Evolutionary conservation across 73 alveolate species (phyloP).

Genomic region (Durusdinium trenchii): DNA sequence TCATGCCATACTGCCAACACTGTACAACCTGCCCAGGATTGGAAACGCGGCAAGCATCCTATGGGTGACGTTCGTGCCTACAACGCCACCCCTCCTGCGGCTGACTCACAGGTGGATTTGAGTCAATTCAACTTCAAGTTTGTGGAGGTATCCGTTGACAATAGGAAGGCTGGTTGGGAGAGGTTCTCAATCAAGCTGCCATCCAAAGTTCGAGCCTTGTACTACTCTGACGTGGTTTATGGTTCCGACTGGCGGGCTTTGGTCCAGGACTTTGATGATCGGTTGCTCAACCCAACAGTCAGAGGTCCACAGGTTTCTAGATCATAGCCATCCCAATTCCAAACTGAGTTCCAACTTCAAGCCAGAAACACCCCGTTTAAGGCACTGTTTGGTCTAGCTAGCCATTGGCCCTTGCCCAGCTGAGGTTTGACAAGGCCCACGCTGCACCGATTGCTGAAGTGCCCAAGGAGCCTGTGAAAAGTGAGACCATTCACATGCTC

Average conservation of each 20-base stretch:
- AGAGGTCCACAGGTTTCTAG: no score
- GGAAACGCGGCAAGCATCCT: neutral
- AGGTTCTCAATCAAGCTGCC: neutral
- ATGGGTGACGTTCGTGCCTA: neutral
- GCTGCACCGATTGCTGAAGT: neutral
- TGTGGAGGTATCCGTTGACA: neutral
- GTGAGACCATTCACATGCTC: neutral
- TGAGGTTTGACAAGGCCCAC: neutral
- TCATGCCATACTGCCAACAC: neutral
- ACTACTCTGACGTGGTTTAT: neutral
- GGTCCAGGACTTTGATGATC: neutral
- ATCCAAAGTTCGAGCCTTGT: neutral
- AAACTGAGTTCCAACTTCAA: no score
- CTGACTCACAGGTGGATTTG: neutral
- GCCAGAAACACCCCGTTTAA: no score
- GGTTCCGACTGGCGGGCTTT: neutral
- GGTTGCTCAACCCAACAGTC: no score
- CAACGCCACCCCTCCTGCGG: neutral
- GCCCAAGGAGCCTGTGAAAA: neutral
- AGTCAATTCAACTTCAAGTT: neutral
- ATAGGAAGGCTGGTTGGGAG: neutral
- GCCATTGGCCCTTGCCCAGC: neutral
- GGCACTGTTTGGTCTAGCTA: no score
- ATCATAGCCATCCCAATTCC: no score
- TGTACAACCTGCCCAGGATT: neutral